These are phyloP conservation scores for Misopates orontium DNA, from an alignment of 257 asterid genomes.

Conservation along the genomic window DNA sequence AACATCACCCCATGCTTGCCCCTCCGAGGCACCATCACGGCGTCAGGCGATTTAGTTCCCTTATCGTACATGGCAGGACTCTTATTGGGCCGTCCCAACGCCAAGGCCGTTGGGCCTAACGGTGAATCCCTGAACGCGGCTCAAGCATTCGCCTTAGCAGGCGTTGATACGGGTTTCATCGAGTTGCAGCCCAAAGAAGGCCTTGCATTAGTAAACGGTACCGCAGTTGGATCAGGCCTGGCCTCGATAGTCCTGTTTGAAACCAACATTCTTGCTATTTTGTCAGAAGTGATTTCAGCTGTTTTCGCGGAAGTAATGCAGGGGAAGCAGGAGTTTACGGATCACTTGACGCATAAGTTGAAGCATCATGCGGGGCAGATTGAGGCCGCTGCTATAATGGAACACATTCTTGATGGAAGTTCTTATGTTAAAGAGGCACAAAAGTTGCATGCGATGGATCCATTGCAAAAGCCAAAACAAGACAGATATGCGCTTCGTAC, in stretches of 20 bases:
- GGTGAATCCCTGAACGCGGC: slow-evolving; percentile 17
- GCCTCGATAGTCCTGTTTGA: slow-evolving; percentile 26
- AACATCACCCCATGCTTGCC: slow-evolving; percentile 30
- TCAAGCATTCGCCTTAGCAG: slow-evolving; percentile 18
- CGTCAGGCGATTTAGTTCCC: slow-evolving; percentile 27
- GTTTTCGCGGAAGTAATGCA: slow-evolving; percentile 31
- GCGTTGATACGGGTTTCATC: slow-evolving; percentile 18
- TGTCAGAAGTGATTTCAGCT: slow-evolving; percentile 22
- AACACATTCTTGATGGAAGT: slow-evolving; percentile 33
- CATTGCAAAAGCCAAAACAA: slow-evolving; percentile 23
- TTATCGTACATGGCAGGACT: slow-evolving; percentile 28
- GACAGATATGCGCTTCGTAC: slow-evolving; percentile 30
- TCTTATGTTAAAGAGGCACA: slow-evolving; percentile 27
- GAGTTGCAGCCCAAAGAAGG: slow-evolving; percentile 31
- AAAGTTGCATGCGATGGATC: slow-evolving; percentile 26
- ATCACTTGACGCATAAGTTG: slow-evolving; percentile 31
- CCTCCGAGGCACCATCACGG: slow-evolving; percentile 27
- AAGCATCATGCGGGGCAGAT: slow-evolving; percentile 32
- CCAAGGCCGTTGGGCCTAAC: slow-evolving; percentile 26
- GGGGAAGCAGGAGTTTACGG: slow-evolving; percentile 29
- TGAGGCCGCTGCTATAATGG: slow-evolving; percentile 36
- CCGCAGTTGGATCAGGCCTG: slow-evolving; percentile 28
- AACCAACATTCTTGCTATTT: slow-evolving; percentile 21
- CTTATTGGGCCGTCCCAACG: slow-evolving; percentile 23
- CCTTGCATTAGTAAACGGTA: slow-evolving; percentile 21